Percentiles rank a stretch among this genome's conserved stretches.
phyloP scores from a whole-genome alignment of 345 rosid genomes.

The Erodium maritimum region DNA sequence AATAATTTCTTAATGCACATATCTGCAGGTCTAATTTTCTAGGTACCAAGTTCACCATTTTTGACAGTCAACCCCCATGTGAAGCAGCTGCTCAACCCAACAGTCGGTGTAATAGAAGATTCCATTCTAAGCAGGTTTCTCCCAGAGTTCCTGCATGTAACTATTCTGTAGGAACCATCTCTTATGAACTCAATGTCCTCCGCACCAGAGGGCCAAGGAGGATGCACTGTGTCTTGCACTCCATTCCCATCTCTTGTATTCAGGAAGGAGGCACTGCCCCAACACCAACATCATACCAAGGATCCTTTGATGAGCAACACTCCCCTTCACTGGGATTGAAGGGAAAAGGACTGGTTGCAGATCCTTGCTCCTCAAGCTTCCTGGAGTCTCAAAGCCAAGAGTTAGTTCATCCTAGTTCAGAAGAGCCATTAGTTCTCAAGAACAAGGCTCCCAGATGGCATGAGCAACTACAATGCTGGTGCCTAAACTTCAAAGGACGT shows the following conservation, averaged over 20 bases:
- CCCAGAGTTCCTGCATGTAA: conserved; percentile 48
- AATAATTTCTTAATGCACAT: conserved; percentile 4
- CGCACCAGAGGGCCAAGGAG: conserved; percentile 90
- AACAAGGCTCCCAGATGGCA: conserved; percentile 97
- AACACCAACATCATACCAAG: conserved; percentile 33
- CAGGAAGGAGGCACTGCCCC: conserved; percentile 55
- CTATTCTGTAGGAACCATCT: conserved; percentile 44
- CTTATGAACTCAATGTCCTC: conserved; percentile 84
- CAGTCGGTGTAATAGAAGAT: conserved; percentile 31
- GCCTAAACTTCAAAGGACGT: conserved; percentile 87
- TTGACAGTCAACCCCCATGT: conserved; percentile 51
- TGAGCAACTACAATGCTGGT: conserved; percentile 95
- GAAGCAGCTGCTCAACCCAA: conserved; percentile 29
- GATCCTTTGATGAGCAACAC: conserved; percentile 24
- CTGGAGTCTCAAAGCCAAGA: conserved; percentile 18
- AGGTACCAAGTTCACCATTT: conserved; percentile 84
- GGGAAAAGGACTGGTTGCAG: conserved; percentile 27
- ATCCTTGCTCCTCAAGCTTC: conserved; percentile 26
- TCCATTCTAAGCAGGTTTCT: conserved; percentile 32
- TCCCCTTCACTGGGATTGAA: conserved; percentile 19
- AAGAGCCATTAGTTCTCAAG: conserved; percentile 51
- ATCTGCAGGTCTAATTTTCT: conserved; percentile 75
- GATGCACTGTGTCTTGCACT: conserved; percentile 79
- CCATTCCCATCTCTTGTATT: conserved; percentile 67
- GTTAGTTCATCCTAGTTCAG: conserved; percentile 15